phyloP scores from a whole-genome alignment of 345 rosid species.

The Toxicodendron radicans region DNA sequence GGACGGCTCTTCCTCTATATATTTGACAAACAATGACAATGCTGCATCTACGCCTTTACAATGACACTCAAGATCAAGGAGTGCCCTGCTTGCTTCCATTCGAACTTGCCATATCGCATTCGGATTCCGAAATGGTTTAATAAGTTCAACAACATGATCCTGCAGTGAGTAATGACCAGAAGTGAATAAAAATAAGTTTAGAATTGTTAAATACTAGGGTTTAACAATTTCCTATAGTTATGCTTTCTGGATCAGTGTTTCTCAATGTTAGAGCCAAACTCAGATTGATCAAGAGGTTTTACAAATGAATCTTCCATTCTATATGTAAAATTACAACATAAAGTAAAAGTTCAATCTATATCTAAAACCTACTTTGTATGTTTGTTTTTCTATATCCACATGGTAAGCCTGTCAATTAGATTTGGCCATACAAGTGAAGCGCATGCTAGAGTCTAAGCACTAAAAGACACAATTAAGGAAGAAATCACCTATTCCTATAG shows the following conservation, averaged over 20 bases:
- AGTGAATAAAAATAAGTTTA: constrained; percentile 18
- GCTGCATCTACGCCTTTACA: constrained; percentile 79
- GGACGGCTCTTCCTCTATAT: constrained; percentile 74
- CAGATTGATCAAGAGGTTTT: neutral
- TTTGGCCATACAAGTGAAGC: neutral
- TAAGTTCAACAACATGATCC: constrained; percentile 76
- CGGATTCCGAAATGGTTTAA: constrained; percentile 67
- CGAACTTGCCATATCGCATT: constrained; percentile 71
- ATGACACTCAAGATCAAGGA: constrained; percentile 86
- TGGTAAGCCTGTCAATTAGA: neutral
- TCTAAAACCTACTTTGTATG: neutral
- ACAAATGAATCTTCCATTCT: too few species aligned
- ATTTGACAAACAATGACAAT: constrained; percentile 61
- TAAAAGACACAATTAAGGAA: too few species aligned
- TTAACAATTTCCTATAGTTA: too few species aligned
- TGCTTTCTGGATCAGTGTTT: neutral
- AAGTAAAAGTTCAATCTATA: too few species aligned
- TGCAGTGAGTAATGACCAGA: constrained; percentile 33
- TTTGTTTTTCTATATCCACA: neutral
- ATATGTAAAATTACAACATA: too few species aligned
- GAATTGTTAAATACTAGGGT: neutral
- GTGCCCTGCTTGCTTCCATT: constrained; percentile 89
- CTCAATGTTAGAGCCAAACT: neutral
- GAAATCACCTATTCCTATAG: too few species aligned
- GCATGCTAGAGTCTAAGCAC: neutral